phyloP scores from a whole-genome alignment of 140 eudicot species.

The Senecio squalidus region DNA sequence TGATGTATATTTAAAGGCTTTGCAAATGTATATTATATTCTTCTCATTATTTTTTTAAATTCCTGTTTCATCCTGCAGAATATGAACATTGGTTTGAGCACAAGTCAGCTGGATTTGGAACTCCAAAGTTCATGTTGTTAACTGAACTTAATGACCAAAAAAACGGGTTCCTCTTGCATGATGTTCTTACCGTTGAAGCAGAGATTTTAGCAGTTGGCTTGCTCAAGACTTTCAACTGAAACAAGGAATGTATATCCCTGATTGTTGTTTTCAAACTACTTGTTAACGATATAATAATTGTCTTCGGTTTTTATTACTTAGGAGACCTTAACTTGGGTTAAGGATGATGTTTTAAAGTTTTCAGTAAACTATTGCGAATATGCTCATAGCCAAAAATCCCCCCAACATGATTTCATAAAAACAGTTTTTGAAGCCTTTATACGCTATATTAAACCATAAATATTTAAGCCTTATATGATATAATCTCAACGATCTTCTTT shows the following conservation, averaged over 20 bases:
- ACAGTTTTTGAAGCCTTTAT: too few relatives aligned
- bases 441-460: too few relatives aligned
- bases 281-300: background rate
- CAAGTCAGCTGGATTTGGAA: background rate
- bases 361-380: too few relatives aligned
- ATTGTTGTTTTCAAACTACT: background rate
- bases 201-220: conserved; percentile 1
- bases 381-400: too few relatives aligned
- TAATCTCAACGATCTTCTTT: too few relatives aligned
- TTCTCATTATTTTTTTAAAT: background rate
- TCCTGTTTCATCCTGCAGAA: background rate
- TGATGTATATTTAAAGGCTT: background rate
- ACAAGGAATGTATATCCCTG: background rate
- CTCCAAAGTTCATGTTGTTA: background rate
- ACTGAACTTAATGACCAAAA: conserved; percentile 3
- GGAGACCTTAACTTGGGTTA: too few relatives aligned
- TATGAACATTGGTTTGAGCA: background rate
- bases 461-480: too few relatives aligned
- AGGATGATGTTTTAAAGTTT: too few relatives aligned
- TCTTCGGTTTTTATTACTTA: background rate
- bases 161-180: background rate
- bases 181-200: background rate
- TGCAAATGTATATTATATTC: background rate
- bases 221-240: background rate
- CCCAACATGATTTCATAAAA: too few relatives aligned